A percentile compares a stretch with the other conserved stretches of the same genome.
Conservation (phyloP, 768 basidiomycete species). For the Suillus tomentosus region DNA sequence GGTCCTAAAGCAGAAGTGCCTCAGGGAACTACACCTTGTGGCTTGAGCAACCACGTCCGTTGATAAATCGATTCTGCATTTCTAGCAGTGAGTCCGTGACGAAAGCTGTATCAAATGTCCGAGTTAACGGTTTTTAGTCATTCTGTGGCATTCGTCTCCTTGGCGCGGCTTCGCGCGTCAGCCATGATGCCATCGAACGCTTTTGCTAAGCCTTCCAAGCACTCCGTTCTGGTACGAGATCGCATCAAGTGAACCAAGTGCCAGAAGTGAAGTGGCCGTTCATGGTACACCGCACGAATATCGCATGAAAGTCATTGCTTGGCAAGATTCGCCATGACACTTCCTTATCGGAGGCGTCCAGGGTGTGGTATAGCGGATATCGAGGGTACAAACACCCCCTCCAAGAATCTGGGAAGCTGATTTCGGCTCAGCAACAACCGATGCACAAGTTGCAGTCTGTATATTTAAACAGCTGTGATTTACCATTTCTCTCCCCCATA, state of each 20-base stretch:
- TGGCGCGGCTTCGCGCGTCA: slow-evolving; percentile 1
- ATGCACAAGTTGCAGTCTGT: background rate
- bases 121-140: background rate
- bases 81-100: background rate
- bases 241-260: background rate
- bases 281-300: background rate
- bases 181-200: background rate
- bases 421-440: background rate
- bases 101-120: background rate
- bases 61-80: background rate
- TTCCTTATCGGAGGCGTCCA: background rate
- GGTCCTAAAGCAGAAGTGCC: background rate
- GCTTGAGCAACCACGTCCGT: background rate
- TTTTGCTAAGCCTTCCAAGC: background rate
- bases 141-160: background rate
- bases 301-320: slow-evolving; percentile 1
- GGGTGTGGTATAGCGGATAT: background rate
- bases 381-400: background rate
- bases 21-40: background rate
- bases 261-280: slow-evolving; percentile 2
- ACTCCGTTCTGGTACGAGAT: background rate
- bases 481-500: background rate
- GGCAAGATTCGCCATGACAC: slow-evolving; percentile 3
- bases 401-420: background rate
- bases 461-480: background rate